Evolutionary conservation across 768 basidiomycete genomes (phyloP).

Genomic region (Rickenella mellea): DNA sequence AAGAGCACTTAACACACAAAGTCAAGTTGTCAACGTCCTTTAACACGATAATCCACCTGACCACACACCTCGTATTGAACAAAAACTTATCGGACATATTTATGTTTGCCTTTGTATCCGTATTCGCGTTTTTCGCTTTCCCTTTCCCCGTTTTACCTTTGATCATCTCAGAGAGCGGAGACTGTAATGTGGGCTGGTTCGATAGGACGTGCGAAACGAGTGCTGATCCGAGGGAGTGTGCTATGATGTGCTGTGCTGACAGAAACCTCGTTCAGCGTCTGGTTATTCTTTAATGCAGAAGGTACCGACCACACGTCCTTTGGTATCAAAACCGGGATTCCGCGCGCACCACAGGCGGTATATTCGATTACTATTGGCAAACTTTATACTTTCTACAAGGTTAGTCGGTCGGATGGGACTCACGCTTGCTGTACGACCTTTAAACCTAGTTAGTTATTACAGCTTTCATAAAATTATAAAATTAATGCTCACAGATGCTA

Average conservation of each 20-base stretch:
- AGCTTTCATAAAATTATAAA: background rate
- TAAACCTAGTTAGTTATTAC: background rate
- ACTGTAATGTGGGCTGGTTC: conserved; percentile 30
- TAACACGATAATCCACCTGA: no score
- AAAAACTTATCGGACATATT: conserved; percentile 20
- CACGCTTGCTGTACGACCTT: conserved; percentile 24
- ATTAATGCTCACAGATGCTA: conserved; percentile 23
- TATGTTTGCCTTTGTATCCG: no score
- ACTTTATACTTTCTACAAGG: background rate
- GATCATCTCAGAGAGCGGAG: conserved; percentile 21
- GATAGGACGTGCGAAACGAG: conserved; percentile 30
- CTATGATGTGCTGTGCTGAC: conserved; percentile 24
- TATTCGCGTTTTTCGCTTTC: no score
- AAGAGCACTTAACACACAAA: conserved; percentile 13
- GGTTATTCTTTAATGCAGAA: background rate
- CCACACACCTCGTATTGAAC: conserved; percentile 16
- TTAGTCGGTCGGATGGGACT: background rate
- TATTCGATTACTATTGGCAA: conserved; percentile 22
- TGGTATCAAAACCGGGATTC: conserved; percentile 27
- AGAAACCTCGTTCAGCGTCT: background rate
- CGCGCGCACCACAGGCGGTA: conserved; percentile 32
- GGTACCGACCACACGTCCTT: conserved; percentile 22
- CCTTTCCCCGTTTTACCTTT: conserved; percentile 19
- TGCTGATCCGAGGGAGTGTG: conserved; percentile 32
- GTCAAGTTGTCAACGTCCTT: no score